A percentile compares a stretch with the other conserved stretches of the same genome.
phyloP scores from a whole-genome alignment of 2,329 filamentous ascomycete species.

The Orbilia javanica region DNA sequence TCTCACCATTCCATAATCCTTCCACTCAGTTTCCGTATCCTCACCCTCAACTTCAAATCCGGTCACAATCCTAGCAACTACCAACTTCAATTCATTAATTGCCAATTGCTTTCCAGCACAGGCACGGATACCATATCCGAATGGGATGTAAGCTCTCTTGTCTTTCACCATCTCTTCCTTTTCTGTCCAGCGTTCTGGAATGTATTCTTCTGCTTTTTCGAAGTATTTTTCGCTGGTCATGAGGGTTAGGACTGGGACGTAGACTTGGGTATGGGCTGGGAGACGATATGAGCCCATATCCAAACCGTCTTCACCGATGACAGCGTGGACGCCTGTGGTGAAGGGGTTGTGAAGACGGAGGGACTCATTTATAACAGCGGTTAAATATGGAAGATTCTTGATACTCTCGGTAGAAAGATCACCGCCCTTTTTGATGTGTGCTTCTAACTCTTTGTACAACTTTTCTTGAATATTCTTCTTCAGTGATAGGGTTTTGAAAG shows the following conservation, averaged over 20 bases:
- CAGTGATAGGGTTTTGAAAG: constrained; percentile 27
- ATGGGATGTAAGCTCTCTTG: constrained; percentile 49
- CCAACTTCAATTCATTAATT: constrained; percentile 46
- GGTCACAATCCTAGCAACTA: constrained; percentile 40
- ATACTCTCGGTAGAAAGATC: constrained; percentile 40
- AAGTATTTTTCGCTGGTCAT: constrained; percentile 68
- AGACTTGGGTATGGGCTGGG: constrained; percentile 66
- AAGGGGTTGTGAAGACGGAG: constrained; percentile 69
- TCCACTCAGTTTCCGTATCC: constrained; percentile 44
- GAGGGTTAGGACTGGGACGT: constrained; percentile 67
- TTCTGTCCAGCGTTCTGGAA: constrained; percentile 67
- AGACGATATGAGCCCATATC: constrained; percentile 66
- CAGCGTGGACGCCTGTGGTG: constrained; percentile 69
- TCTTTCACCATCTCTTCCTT: constrained; percentile 36
- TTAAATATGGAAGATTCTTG: constrained; percentile 67
- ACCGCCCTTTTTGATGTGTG: constrained; percentile 34
- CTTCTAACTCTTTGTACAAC: constrained; percentile 37
- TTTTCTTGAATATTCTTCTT: constrained; percentile 36
- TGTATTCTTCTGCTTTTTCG: constrained; percentile 66
- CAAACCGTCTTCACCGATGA: constrained; percentile 67
- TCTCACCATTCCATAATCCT: constrained; percentile 45
- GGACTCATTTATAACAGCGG: constrained; percentile 71
- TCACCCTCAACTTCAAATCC: constrained; percentile 40
- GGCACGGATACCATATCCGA: constrained; percentile 39
- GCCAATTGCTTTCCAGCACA: constrained; percentile 58